These are phyloP conservation scores for Firmiana major DNA, from an alignment of 345 rosid species.

Conservation along the genomic window DNA sequence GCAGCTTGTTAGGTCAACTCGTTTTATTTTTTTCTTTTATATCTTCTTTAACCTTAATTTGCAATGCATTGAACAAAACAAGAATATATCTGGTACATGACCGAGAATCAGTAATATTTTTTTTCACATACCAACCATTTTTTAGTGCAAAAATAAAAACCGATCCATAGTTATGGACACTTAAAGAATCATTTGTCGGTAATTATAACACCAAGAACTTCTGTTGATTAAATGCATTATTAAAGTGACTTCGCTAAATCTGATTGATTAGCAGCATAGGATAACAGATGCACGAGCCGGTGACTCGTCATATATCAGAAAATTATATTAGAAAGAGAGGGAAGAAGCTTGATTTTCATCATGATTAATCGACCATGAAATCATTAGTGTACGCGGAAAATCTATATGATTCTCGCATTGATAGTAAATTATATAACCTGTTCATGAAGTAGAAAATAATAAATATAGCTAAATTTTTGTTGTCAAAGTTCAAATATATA, in stretches of 20 bases:
- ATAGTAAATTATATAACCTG: too few relatives aligned
- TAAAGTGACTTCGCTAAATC: neutral
- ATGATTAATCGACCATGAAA: neutral
- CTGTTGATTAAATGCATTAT: neutral
- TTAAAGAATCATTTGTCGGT: neutral
- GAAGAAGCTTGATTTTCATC: neutral
- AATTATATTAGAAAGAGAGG: neutral
- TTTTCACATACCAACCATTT: neutral
- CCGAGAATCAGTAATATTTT: neutral
- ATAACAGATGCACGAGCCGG: neutral
- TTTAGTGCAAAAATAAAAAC: neutral
- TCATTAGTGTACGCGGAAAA: neutral
- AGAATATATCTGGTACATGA: neutral
- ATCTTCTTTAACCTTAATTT: neutral
- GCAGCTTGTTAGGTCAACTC: constrained; percentile 5
- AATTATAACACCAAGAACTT: neutral
- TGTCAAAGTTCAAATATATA: too few relatives aligned
- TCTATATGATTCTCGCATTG: too few relatives aligned
- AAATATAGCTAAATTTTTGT: too few relatives aligned
- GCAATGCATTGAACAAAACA: neutral
- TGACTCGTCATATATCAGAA: too few relatives aligned
- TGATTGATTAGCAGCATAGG: neutral
- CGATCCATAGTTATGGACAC: neutral
- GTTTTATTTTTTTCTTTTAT: too few relatives aligned
- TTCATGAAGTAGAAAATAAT: too few relatives aligned